Percentiles rank a stretch among this genome's conserved stretches.
Conservation (phyloP, 164 flowering plant genomes). For the Vitis labrusca region DNA sequence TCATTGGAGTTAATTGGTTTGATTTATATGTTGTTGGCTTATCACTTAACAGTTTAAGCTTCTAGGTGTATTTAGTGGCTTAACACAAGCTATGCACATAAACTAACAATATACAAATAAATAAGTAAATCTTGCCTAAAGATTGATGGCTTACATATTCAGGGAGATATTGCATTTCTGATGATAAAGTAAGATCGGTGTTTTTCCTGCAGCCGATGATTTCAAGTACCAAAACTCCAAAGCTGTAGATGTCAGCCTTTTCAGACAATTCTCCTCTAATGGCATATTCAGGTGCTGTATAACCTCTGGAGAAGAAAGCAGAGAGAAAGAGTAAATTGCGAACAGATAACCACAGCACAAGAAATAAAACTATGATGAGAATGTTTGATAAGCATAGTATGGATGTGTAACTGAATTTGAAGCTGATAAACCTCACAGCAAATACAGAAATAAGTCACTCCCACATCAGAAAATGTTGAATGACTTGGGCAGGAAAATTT, state of each 20-base stretch:
- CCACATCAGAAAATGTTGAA: no score
- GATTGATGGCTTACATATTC: constrained; percentile 49
- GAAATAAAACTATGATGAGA: neutral
- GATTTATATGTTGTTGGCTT: no score
- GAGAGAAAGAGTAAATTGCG: neutral
- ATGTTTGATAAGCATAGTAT: no score
- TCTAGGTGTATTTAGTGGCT: no score
- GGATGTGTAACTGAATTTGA: no score
- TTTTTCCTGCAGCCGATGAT: constrained; percentile 61
- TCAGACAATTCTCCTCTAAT: constrained; percentile 68
- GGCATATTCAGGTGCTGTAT: constrained; percentile 73
- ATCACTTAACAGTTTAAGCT: no score
- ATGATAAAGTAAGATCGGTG: constrained; percentile 52
- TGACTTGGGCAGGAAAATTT: no score
- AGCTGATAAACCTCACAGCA: no score
- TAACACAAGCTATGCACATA: no score
- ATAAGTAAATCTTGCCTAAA: neutral
- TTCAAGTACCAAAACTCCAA: constrained; percentile 69
- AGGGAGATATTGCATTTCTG: constrained; percentile 75
- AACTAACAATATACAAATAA: neutral
- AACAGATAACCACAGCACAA: neutral
- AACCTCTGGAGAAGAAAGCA: constrained; percentile 40
- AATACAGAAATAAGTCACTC: no score
- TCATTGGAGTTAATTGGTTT: no score
- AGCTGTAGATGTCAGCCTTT: constrained; percentile 75